Evolutionary conservation across 192 early-diverging fungal genomes (phyloP).

Genomic region (Coemansia sp.): DNA sequence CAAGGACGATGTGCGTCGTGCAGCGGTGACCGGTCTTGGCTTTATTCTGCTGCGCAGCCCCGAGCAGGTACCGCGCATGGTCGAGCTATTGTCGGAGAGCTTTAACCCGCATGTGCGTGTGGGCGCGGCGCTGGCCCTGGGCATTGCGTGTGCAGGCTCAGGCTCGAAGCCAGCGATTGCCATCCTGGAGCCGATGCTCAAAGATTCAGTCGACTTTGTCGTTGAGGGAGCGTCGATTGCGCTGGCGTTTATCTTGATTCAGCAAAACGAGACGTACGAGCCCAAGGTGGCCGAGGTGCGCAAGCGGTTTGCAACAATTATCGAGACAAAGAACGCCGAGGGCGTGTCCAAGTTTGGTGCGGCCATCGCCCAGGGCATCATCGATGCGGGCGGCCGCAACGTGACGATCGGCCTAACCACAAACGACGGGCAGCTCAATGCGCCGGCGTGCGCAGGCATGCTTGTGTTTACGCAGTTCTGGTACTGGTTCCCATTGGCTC

Average conservation of each 20-base stretch:
- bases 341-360: constrained; percentile 94
- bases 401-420: constrained; percentile 92
- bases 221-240: constrained; percentile 96
- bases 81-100: constrained; percentile 95
- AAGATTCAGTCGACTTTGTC: constrained; percentile 97
- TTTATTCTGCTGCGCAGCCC: constrained; percentile 92
- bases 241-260: constrained; percentile 91
- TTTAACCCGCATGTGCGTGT: constrained; percentile 99
- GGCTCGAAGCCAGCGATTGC: constrained; percentile 88
- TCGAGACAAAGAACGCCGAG: constrained; percentile 91
- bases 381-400: constrained; percentile 98
- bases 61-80: constrained; percentile 96
- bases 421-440: constrained; percentile 83
- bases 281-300: constrained; percentile 82
- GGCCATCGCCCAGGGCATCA: constrained; percentile 92
- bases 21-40: constrained; percentile 94
- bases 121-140: constrained; percentile 92
- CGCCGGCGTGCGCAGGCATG: constrained; percentile 98
- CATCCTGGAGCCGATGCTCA: constrained; percentile 94
- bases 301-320: constrained; percentile 84
- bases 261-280: constrained; percentile 86
- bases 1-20: constrained; percentile 99
- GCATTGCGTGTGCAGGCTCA: constrained; percentile 96
- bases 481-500: constrained; percentile 99
- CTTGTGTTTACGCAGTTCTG: constrained; percentile 98